A percentile compares a stretch with the other conserved stretches of the same genome.
These are phyloP conservation scores for Metschnikowia peoriensis DNA, from an alignment of 805 yeast genomes.

Conservation along the genomic window DNA sequence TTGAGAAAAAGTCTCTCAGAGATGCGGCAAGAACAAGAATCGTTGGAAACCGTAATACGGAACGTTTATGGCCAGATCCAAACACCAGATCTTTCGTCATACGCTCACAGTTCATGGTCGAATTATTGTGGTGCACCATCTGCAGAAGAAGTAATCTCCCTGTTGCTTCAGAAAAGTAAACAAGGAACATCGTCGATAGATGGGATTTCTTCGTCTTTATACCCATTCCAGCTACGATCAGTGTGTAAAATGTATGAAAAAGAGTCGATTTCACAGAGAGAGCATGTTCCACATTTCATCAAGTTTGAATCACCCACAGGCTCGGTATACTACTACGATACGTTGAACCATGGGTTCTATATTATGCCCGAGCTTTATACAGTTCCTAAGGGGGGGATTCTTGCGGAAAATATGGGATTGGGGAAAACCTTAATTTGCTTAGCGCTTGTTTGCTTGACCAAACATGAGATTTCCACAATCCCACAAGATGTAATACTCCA, in stretches of 20 bases:
- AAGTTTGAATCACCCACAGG: conserved; percentile 21
- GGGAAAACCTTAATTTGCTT: conserved; percentile 64
- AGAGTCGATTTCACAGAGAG: conserved; percentile 39
- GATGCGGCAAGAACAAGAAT: conserved; percentile 5
- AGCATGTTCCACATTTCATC: conserved; percentile 36
- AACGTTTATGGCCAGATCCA: conserved; percentile 11
- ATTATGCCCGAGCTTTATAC: conserved; percentile 40
- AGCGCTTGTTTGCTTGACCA: conserved; percentile 55
- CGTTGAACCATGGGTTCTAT: conserved; percentile 27
- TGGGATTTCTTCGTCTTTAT: conserved; percentile 52
- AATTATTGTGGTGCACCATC: conserved; percentile 14
- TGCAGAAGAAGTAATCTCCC: conserved; percentile 11
- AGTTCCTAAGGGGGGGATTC: conserved; percentile 59
- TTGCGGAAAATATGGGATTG: conserved; percentile 69
- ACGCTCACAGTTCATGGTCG: background rate
- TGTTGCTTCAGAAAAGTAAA: conserved; percentile 1
- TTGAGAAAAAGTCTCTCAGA: background rate
- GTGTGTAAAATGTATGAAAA: conserved; percentile 56
- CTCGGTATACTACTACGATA: conserved; percentile 36
- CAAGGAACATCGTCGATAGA: background rate
- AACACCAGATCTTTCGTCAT: conserved; percentile 11
- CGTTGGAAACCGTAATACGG: conserved; percentile 20
- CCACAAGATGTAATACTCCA: conserved; percentile 34
- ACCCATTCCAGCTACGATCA: conserved; percentile 60
- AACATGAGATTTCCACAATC: conserved; percentile 46